phyloP scores from a whole-genome alignment of 164 flowering plant genomes.

The Vitis riparia region DNA sequence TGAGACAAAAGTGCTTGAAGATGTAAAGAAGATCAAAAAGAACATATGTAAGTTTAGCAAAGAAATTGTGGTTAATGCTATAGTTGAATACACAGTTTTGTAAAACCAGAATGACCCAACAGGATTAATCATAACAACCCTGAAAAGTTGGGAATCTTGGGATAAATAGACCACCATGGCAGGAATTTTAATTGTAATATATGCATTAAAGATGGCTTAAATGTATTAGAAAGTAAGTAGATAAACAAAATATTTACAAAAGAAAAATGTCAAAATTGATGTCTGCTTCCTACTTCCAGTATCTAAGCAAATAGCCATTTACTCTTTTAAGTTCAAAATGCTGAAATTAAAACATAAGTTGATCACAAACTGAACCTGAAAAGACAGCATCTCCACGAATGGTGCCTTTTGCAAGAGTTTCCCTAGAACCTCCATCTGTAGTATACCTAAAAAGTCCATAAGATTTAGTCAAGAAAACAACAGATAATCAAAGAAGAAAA shows the following conservation, averaged over 20 bases:
- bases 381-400: conserved; percentile 69
- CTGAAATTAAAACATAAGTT: not conserved
- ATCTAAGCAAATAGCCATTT: not conserved
- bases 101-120: not conserved
- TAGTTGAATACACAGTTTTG: not conserved
- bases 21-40: not conserved
- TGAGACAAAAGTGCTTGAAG: not conserved
- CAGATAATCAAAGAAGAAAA: too few species aligned
- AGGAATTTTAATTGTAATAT: not conserved
- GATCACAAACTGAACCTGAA: conserved; percentile 51
- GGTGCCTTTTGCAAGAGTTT: conserved; percentile 80
- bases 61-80: not conserved
- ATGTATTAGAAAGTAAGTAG: not conserved
- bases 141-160: not conserved
- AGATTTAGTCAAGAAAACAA: conserved; percentile 1
- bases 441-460: conserved; percentile 63
- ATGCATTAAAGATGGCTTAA: too few species aligned
- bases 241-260: not conserved
- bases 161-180: not conserved
- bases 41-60: not conserved
- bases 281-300: not conserved
- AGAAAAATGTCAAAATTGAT: not conserved
- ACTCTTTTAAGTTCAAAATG: not conserved
- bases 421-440: conserved; percentile 90
- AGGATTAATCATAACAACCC: not conserved